Conservation (phyloP, 2,329 filamentous ascomycete genomes). For the Pochonia chlamydosporia region DNA sequence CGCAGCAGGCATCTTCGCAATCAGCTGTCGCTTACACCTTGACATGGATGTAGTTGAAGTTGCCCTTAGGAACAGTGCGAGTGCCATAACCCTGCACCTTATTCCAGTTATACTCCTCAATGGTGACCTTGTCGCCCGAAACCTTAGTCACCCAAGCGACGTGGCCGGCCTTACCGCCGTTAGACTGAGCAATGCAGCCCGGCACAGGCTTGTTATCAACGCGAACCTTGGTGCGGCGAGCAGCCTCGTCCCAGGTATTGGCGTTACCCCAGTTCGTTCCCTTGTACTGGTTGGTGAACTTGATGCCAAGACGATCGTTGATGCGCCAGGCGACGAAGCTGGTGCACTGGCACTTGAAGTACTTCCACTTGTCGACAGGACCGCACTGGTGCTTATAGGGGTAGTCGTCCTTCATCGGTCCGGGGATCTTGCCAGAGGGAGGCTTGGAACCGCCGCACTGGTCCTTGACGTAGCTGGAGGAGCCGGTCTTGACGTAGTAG, state of each 20-base stretch:
- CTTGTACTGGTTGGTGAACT: slow-evolving; percentile 16
- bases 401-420: slow-evolving; percentile 14
- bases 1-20: too few species aligned
- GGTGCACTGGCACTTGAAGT: slow-evolving; percentile 15
- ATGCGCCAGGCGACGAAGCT: slow-evolving; percentile 17
- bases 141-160: slow-evolving; percentile 14
- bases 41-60: slow-evolving; percentile 15
- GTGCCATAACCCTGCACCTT: slow-evolving; percentile 10
- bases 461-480: slow-evolving; percentile 7
- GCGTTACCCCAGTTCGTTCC: slow-evolving; percentile 15
- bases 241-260: slow-evolving; percentile 15
- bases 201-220: slow-evolving; percentile 12
- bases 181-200: slow-evolving; percentile 12
- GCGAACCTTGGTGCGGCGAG: slow-evolving; percentile 6
- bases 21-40: too few species aligned
- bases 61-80: slow-evolving; percentile 11
- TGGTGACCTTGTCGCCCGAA: slow-evolving; percentile 10
- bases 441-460: slow-evolving; percentile 4
- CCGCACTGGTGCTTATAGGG: slow-evolving; percentile 15
- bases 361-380: slow-evolving; percentile 12
- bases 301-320: slow-evolving; percentile 14
- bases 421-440: slow-evolving; percentile 7
- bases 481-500: slow-evolving; percentile 13
- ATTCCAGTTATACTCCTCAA: slow-evolving; percentile 16
- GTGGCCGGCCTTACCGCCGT: slow-evolving; percentile 10